phyloP scores from a whole-genome alignment of 352 stramenopile species.

The Pseudoperonospora humuli region DNA sequence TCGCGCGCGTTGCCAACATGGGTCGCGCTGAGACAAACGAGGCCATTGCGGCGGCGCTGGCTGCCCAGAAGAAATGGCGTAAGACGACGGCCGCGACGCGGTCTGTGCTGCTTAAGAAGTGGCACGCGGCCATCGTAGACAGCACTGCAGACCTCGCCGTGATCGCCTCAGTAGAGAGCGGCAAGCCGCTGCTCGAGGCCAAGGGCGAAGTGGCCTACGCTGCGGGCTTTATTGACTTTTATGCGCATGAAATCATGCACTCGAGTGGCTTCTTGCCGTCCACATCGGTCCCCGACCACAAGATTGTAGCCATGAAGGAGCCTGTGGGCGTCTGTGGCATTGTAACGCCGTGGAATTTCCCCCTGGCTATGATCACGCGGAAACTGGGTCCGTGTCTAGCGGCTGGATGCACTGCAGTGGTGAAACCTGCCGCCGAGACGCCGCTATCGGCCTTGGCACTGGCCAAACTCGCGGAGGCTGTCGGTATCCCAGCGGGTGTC shows the following conservation, averaged over 20 bases:
- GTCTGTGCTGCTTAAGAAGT: slow-evolving; percentile 74
- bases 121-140: slow-evolving; percentile 56
- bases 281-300: slow-evolving; percentile 33
- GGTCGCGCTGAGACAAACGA: slow-evolving; percentile 50
- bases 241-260: slow-evolving; percentile 91
- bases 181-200: slow-evolving; percentile 94
- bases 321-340: slow-evolving; percentile 92
- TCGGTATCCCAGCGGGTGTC: slow-evolving; percentile 79
- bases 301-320: slow-evolving; percentile 82
- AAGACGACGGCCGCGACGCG: slow-evolving; percentile 44
- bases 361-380: slow-evolving; percentile 95
- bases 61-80: slow-evolving; percentile 57
- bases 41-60: slow-evolving; percentile 59
- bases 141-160: slow-evolving; percentile 74
- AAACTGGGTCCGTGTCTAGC: slow-evolving; percentile 92
- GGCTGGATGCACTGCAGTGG: slow-evolving; percentile 91
- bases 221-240: slow-evolving; percentile 94
- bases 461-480: slow-evolving; percentile 81
- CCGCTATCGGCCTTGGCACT: slow-evolving; percentile 93
- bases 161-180: slow-evolving; percentile 96
- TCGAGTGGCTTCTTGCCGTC: slow-evolving; percentile 79
- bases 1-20: slow-evolving; percentile 70
- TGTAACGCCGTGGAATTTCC: slow-evolving; percentile 99
- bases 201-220: slow-evolving; percentile 93
- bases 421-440: slow-evolving; percentile 96